phyloP scores from a whole-genome alignment of 2,329 filamentous ascomycete species.

The Apiospora aurea region DNA sequence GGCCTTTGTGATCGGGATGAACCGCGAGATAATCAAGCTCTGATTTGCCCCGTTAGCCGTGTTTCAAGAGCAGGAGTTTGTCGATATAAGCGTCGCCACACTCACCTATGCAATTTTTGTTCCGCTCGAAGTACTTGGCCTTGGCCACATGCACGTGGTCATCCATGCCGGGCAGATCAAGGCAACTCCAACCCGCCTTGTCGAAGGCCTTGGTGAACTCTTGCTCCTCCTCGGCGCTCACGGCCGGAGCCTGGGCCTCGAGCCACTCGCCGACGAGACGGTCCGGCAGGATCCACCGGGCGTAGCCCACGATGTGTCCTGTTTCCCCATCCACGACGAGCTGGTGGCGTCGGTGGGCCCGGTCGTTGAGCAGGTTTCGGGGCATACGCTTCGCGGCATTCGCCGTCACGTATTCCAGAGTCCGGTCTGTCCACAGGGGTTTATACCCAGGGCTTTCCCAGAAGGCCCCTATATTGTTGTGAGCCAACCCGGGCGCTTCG shows the following conservation, averaged over 20 bases:
- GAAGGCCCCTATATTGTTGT: slow-evolving; percentile 35
- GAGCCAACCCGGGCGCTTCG: slow-evolving; percentile 30
- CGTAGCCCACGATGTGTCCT: slow-evolving; percentile 35
- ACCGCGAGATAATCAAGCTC: slow-evolving; percentile 38
- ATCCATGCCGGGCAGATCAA: slow-evolving; percentile 29
- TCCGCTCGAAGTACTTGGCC: slow-evolving; percentile 24
- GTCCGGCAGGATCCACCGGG: slow-evolving; percentile 34
- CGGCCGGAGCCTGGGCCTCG: slow-evolving; percentile 31
- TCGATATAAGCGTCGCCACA: not conserved
- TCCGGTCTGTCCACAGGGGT: slow-evolving; percentile 29
- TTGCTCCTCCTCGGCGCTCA: slow-evolving; percentile 28
- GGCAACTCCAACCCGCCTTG: slow-evolving; percentile 29
- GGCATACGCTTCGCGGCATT: slow-evolving; percentile 30
- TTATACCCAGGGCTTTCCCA: slow-evolving; percentile 33
- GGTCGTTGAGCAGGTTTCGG: slow-evolving; percentile 31
- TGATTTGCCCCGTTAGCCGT: slow-evolving; percentile 14
- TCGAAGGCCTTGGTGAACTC: slow-evolving; percentile 27
- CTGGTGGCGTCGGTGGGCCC: slow-evolving; percentile 32
- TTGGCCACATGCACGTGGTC: slow-evolving; percentile 25
- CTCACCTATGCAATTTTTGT: slow-evolving; percentile 32
- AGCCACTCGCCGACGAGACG: slow-evolving; percentile 29
- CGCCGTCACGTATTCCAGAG: slow-evolving; percentile 30
- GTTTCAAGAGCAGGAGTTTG: not conserved
- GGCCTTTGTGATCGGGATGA: slow-evolving; percentile 33
- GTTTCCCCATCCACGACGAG: slow-evolving; percentile 35